These are phyloP conservation scores for Isoetes taiwanensis DNA, from an alignment of 75 land plant genomes.

Conservation along the genomic window DNA sequence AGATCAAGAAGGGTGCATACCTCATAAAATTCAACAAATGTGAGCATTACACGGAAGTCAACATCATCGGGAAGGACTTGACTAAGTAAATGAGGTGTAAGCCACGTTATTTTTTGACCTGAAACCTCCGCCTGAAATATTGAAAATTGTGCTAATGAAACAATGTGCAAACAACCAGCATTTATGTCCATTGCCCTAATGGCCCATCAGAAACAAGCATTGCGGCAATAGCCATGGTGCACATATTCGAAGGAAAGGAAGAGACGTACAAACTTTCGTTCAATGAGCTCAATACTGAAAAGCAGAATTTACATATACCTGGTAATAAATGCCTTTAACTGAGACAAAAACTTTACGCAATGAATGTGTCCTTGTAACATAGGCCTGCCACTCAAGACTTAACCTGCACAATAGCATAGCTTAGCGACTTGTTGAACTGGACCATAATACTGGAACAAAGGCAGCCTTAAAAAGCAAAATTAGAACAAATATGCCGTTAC, in stretches of 20 bases:
- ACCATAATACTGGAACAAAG: too few relatives aligned
- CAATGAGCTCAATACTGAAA: too few relatives aligned
- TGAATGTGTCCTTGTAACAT: conserved; percentile 59
- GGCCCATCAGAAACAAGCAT: too few relatives aligned
- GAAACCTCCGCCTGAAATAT: conserved; percentile 60
- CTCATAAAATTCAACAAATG: conserved; percentile 89
- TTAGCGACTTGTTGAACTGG: too few relatives aligned
- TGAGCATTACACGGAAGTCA: conserved; percentile 83
- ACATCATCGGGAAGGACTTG: conserved; percentile 88
- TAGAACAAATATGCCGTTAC: too few relatives aligned
- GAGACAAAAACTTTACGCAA: conserved; percentile 73
- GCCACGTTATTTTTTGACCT: conserved; percentile 90
- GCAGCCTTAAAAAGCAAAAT: too few relatives aligned
- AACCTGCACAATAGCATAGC: conserved; percentile 52
- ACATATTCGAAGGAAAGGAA: too few relatives aligned
- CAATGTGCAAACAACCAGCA: not conserved
- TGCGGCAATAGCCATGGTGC: too few relatives aligned
- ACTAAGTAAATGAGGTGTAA: conserved; percentile 77
- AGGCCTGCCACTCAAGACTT: conserved; percentile 96
- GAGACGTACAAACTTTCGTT: too few relatives aligned
- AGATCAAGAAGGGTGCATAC: conserved; percentile 14
- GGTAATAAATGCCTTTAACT: conserved; percentile 92
- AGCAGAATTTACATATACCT: conserved; percentile 33
- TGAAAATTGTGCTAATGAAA: not conserved
- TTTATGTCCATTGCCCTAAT: too few relatives aligned